Evolutionary conservation across 2,329 filamentous ascomycete genomes (phyloP).

Genomic region (Stagonosporopsis cucurbitacearum): DNA sequence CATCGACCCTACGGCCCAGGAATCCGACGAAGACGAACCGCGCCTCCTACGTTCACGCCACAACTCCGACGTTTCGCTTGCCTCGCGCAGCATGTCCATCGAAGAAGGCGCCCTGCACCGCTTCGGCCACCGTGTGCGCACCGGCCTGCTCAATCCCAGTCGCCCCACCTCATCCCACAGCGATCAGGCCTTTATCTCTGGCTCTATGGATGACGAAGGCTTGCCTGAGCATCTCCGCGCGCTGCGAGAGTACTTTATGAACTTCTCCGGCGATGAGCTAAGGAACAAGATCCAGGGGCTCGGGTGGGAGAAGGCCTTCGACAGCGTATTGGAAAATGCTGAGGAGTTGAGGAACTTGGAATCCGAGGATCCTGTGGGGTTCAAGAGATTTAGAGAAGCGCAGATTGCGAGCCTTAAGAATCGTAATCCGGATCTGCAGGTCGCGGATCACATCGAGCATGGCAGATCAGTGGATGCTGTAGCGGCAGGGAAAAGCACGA

Average conservation of each 20-base stretch:
- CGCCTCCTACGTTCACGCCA: slow-evolving; percentile 62
- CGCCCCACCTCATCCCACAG: slow-evolving; percentile 32
- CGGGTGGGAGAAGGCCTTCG: slow-evolving; percentile 64
- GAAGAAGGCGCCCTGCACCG: slow-evolving; percentile 76
- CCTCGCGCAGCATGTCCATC: slow-evolving; percentile 67
- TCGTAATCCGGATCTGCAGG: slow-evolving; percentile 31
- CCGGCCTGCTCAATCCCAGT: slow-evolving; percentile 61
- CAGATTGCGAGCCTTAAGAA: slow-evolving; percentile 50
- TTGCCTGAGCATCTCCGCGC: slow-evolving; percentile 56
- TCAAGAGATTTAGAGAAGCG: slow-evolving; percentile 42
- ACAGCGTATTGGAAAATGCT: slow-evolving; percentile 68
- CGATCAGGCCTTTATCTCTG: slow-evolving; percentile 36
- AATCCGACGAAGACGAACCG: slow-evolving; percentile 52
- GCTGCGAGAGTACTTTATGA: slow-evolving; percentile 68
- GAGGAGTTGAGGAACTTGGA: slow-evolving; percentile 69
- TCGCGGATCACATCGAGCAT: slow-evolving; percentile 9
- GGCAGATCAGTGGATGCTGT: not conserved
- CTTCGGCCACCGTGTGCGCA: slow-evolving; percentile 69
- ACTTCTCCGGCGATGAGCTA: slow-evolving; percentile 66
- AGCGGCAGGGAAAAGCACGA: not conserved
- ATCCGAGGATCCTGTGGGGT: slow-evolving; percentile 44
- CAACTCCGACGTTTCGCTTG: slow-evolving; percentile 71
- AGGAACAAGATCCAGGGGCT: slow-evolving; percentile 60
- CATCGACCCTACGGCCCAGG: slow-evolving; percentile 31
- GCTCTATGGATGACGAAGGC: slow-evolving; percentile 42